phyloP scores from a whole-genome alignment of 305 asterid species.

The Stenogyne calaminthoides region DNA sequence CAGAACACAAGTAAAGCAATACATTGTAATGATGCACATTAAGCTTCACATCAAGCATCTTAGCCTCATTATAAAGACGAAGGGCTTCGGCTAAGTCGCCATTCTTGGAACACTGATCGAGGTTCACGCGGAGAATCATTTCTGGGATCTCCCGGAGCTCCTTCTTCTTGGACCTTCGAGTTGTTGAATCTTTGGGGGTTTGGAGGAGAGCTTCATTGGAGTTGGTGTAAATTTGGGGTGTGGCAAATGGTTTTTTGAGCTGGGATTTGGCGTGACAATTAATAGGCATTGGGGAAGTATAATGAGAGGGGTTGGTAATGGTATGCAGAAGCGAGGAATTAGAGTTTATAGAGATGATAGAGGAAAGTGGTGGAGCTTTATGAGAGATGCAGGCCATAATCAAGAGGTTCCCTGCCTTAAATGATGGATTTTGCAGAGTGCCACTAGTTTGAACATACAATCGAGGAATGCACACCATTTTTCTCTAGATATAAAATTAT shows the following conservation, averaged over 20 bases:
- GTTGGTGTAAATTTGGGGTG: constrained; percentile 37
- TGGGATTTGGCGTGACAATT: constrained; percentile 27
- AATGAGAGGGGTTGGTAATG: constrained; percentile 22
- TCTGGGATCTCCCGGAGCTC: constrained; percentile 51
- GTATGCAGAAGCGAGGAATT: constrained; percentile 12
- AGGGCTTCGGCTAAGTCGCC: constrained; percentile 61
- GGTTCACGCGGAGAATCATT: constrained; percentile 45
- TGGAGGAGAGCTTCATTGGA: constrained; percentile 38
- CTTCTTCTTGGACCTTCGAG: constrained; percentile 43
- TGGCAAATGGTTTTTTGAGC: constrained; percentile 24
- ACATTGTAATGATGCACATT: constrained; percentile 54
- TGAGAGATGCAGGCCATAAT: constrained; percentile 38
- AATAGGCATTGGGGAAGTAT: constrained; percentile 28
- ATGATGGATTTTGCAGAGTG: not conserved
- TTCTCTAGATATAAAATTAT: not conserved
- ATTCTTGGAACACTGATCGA: constrained; percentile 58
- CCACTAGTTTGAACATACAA: not conserved
- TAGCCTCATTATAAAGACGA: constrained; percentile 64
- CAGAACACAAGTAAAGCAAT: constrained; percentile 56
- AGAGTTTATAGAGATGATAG: constrained; percentile 33
- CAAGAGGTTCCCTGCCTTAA: constrained; percentile 28
- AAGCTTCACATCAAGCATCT: constrained; percentile 38
- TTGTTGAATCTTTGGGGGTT: constrained; percentile 26
- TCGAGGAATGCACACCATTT: constrained; percentile 17
- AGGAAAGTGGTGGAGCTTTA: constrained; percentile 34